Evolutionary conservation across 1,284 basidiomycete genomes (phyloP), one percentile per base, ranked within the genome.

Genomic region (Irpex rosettiformis): DNA sequence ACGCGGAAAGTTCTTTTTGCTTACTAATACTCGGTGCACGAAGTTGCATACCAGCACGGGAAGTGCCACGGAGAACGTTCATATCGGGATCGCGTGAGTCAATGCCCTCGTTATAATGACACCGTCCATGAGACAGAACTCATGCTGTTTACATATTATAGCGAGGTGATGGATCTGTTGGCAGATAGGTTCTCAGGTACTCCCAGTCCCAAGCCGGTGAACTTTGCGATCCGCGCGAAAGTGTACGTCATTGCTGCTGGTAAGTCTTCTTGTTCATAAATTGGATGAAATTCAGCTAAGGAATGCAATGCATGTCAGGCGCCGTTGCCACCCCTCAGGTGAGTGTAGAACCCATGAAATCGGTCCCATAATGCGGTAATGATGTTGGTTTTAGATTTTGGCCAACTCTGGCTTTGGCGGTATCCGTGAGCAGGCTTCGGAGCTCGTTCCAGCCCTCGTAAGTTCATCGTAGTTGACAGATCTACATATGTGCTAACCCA

Each of bases 301-400:
- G n/a, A 18, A n/a, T 18, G 16, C n/a, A n/a, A n/a, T 8, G n/a
- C 8, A 13, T 18, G 21, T 18, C 18, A 45, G 67, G 67, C 24
- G 61, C 67, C 0, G 63, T 68, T 7, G 62, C 57, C 16, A 67
- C 64, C 21, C 57, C 67, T 16, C 67, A 68, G 63, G 67, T 67
- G 40, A 8, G 58, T n/a, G n/a, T n/a, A 29, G 25, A 5, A 27
- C 13, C 6, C 30, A 16, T 11, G n/a, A 13, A 45, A n/a, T 18
- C 13, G 28, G 11, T 21, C 6, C 29, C 22, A 4, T 56, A 6
- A 7, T 51, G 30, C n/a, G n/a, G 27, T 58, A 24, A 24, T 33
- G n/a, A n/a, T n/a, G n/a, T n/a, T n/a, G n/a, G 6, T 18, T 27
- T 25, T 54, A 68, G 64, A 60, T 68, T 27, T 59, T 68, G 4